Conservation (phyloP, 164 flowering plant species). For the Hamamelis virginiana region DNA sequence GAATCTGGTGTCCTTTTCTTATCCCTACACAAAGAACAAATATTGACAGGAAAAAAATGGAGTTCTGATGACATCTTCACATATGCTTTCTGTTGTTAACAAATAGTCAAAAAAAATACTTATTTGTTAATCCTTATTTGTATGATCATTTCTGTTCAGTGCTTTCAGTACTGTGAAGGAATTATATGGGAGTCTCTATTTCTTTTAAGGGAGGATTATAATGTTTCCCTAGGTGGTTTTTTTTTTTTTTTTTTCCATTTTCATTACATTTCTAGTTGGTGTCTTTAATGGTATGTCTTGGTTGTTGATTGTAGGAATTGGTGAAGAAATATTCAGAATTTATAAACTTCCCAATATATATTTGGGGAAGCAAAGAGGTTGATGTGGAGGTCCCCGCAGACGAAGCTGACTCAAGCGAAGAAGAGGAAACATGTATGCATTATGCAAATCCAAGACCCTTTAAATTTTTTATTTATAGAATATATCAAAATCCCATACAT, state of each 20-base stretch:
- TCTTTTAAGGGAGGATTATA: neutral
- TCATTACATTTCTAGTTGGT: neutral
- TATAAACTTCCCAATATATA: constrained; percentile 86
- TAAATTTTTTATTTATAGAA: too few species aligned
- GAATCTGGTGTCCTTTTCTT: too few species aligned
- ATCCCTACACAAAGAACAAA: too few species aligned
- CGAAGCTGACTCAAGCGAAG: constrained; percentile 84
- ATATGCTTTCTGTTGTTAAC: too few species aligned
- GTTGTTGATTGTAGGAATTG: constrained; percentile 56
- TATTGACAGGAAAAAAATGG: too few species aligned
- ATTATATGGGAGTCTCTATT: too few species aligned
- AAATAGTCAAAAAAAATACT: too few species aligned
- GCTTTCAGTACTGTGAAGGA: too few species aligned
- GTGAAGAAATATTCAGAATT: constrained; percentile 96
- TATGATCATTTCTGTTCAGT: too few species aligned
- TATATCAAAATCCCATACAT: neutral
- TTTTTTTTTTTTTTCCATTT: too few species aligned
- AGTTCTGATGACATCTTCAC: neutral
- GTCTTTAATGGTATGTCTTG: neutral
- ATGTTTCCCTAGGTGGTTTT: neutral
- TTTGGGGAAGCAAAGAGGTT: constrained; percentile 92
- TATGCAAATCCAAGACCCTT: neutral
- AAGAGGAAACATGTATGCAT: constrained; percentile 61
- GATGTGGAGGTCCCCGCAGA: constrained; percentile 94
- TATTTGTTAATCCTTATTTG: too few species aligned